Evolutionary conservation across 106 monocot species (phyloP), one percentile per base, ranked within the genome.

Genomic region (Dendrobium officinale): DNA sequence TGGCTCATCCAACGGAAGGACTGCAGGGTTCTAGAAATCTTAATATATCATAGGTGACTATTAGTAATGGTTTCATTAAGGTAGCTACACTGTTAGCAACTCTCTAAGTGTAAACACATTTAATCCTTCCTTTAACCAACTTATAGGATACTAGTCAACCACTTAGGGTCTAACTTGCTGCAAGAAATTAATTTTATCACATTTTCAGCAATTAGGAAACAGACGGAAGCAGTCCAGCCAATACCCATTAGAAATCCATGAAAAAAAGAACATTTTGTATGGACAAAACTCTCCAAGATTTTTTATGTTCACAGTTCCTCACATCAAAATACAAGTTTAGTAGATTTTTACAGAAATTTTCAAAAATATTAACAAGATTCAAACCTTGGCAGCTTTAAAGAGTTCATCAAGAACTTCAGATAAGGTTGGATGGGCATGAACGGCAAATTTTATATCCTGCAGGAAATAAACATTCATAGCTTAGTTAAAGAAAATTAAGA

Each of bases 381-480:
- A 48, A 82, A 92, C 95, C 95, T 95, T 92, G 41, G 95, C 90
- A 78, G 90, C 81, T 86, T 95, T 95, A 83, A 90, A 95, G 75
- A 95, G 90, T 73, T 95, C 95, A 77, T 95, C 92, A 22, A 95
- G 84, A 74, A 92, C 95, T 81, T 95, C 95, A 73, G 92, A 95
- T 75, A 95, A 85, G 44, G 95, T 95, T 81, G 95, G 95, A 85
- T 95, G 95, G 49, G 92, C 92, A 86, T 95, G 95, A 55, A 95
- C 92, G 15, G 90, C 95, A 85, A 87, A 86, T 58, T 95, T 92
- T 48, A 95, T 90, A 44, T 95, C 95, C 95, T 95, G 87, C 15
- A 75, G 20, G 67, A 75, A 51, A 51, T 42, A 72, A 11, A 67
- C 54, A 48, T 42, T 42, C 27, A 43, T n/a, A 74, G 43, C 16